Evolutionary conservation across 2,329 filamentous ascomycete species (phyloP).

Genomic region (Aspergillus sp.): DNA sequence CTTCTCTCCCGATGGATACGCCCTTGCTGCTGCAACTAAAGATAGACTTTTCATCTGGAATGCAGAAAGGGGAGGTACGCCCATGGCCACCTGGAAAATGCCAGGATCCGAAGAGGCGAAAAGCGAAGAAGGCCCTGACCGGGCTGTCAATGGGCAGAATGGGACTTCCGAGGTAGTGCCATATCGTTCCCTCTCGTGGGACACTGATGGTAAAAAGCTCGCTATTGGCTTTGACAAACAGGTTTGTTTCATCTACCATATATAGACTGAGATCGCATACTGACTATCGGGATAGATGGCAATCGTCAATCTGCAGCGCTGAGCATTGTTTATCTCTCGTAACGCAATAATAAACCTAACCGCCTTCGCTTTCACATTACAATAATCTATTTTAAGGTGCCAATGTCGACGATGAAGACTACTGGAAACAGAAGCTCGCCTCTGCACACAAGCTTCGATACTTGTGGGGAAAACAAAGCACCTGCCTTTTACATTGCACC

Average conservation of each 20-base stretch:
- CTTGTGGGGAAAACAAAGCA: too few species aligned
- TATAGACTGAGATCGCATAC: conserved; percentile 3
- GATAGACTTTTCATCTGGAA: conserved; percentile 44
- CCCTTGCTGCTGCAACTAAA: conserved; percentile 40
- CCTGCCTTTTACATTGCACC: too few species aligned
- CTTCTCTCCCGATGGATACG: conserved; percentile 46
- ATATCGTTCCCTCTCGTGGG: conserved; percentile 47
- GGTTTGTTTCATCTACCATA: conserved; percentile 28
- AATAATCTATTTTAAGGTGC: too few species aligned
- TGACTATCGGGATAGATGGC: conserved; percentile 24
- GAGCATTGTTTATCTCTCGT: conserved; percentile 8
- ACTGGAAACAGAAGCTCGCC: too few species aligned
- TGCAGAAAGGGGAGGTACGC: conserved; percentile 38
- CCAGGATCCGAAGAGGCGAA: conserved; percentile 26
- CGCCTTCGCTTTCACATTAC: too few species aligned
- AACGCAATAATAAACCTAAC: too few species aligned
- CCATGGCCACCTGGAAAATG: conserved; percentile 37
- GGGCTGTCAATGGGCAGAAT: conserved; percentile 32
- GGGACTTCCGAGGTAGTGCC: conserved; percentile 19
- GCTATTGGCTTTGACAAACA: conserved; percentile 46
- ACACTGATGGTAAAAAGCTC: conserved; percentile 50
- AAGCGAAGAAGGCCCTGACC: conserved; percentile 26
- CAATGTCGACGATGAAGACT: too few species aligned
- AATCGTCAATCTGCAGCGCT: conserved; percentile 36
- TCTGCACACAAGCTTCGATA: too few species aligned